Evolutionary conservation across 2,329 filamentous ascomycete species (phyloP), one percentile per base, ranked within the genome.

Genomic region (Aureobasidium sp.): DNA sequence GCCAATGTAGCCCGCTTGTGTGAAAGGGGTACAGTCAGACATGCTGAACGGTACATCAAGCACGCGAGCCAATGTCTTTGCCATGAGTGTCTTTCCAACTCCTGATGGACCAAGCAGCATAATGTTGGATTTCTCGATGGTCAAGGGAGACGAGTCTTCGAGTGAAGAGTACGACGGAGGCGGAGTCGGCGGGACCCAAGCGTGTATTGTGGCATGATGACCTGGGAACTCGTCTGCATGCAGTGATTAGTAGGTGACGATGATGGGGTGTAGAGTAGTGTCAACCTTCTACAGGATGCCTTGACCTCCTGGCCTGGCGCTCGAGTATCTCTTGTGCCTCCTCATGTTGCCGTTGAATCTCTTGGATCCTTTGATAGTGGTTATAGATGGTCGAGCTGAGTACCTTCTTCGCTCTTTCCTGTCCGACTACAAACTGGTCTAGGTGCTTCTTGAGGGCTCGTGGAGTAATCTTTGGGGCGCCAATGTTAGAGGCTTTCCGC

Each of bases 11-110:
- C 94, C 93, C 5, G 93, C 93, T 76, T 97, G 93, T 0, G 93
- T 97, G 66, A 97, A 91, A 6, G 92, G 90, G 56, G 94, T 97
- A 74, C 93, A 97, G 74, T 97, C 93, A 64, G 90, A 93, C 75
- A 96, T 96, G 65, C 90, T 91, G 70, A 97, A 96, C 0, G 94
- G 94, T 0, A 97, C 91, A 64, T 94, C 93, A n/a, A 99, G 83
- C 58, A 94, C 88, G 70, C 91, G 88, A 67, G 93, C 94, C 42
- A 97, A 78, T 0, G 93, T 97, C 74, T 92, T 95, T 59, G 91
- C 83, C 77, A 99, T 97, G 64, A 97, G 86, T 0, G 94, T 99
- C 77, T 99, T 99, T 15, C 94, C 94, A 6, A 97, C 92, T 2
- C 94, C 94, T 0, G 92, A 96, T 0, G 94, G 94, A 0, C 94